A percentile compares a stretch with the other conserved stretches of the same genome.
These are phyloP conservation scores for Beta macrorhiza DNA, from an alignment of 179 eudicot genomes.

Conservation along the genomic window DNA sequence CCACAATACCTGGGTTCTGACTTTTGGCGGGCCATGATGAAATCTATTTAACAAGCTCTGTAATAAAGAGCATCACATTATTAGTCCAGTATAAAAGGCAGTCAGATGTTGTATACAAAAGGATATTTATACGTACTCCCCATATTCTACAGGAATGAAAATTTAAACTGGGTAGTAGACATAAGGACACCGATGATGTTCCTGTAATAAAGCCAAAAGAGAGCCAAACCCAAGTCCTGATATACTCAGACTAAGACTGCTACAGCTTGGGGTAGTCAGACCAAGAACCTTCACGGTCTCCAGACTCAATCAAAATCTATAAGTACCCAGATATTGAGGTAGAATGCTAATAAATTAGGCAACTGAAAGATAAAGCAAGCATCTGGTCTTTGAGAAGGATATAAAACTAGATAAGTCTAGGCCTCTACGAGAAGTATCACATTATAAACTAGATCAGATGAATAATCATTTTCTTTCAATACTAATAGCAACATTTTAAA, in stretches of 20 bases:
- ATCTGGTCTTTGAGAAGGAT: too few species aligned
- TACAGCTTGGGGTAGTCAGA: background rate
- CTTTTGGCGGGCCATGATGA: constrained; percentile 87
- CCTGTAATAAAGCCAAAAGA: background rate
- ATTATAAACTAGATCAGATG: too few species aligned
- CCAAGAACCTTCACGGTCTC: background rate
- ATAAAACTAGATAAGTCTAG: too few species aligned
- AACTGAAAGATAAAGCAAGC: too few species aligned
- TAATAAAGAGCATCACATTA: constrained; percentile 20
- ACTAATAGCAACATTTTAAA: too few species aligned
- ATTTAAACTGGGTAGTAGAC: background rate
- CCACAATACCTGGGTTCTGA: constrained; percentile 87
- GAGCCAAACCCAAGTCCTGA: background rate
- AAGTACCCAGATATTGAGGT: background rate
- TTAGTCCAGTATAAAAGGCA: background rate
- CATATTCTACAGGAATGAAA: background rate
- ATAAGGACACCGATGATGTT: background rate
- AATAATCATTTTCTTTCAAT: too few species aligned
- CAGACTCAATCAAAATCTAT: background rate
- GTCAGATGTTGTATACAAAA: background rate
- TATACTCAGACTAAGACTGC: background rate
- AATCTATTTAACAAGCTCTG: constrained; percentile 84
- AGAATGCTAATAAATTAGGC: background rate
- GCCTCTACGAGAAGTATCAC: too few species aligned
- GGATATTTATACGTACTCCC: background rate